Base-by-base conservation (phyloP, 306 rosid species). In the Cajanus cajan region DNA sequence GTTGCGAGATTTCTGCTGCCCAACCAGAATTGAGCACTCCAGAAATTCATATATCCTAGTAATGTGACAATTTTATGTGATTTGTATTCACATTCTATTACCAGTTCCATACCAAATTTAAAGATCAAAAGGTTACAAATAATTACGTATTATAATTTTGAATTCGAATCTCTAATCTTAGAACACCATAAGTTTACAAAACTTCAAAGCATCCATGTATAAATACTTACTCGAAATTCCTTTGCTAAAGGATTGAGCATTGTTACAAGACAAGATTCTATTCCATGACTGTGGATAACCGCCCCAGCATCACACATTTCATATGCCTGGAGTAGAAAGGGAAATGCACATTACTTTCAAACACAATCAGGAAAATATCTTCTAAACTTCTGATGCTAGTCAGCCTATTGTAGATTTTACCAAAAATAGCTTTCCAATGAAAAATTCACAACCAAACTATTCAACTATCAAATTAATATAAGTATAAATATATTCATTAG, bases 231-330 rank as follows among this genome's bases (percentile, higher is more conserved):
- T 75, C 93, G 89, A 82, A 94, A 94, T 81, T 94, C 98, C 80
- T 89, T 94, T 39, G 97, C 71, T 61, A 80, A 87, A 73, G 97
- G 97, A 68, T 90, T 86, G 85, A 92, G 72, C 97, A 94, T 92
- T 58, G 98, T 92, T 67, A 78, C 93, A 59, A 92, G 92, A 80
- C 98, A 94, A 74, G 97, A 90, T 82, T 94, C 97, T 4, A 92
- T 87, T 79, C 97, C 97, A 55, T 94, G 97, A 86, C 96, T 92
- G 68, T 92, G 96, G 71, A 90, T 85, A 78, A 92, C 93, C 80
- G 97, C 96, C 79, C 94, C 97, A 37, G 97, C 95, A 68, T 87
- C 81, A 66, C 93, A 85, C 91, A 84, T 87, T 65, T 90, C 89
- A 87, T 90, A 94, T 65, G 97, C 96, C 97, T 94, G 82, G 51